A percentile compares a stretch with the other conserved stretches of the same genome.
phyloP scores from a whole-genome alignment of 306 rosid genomes.

The Vigna mungo region DNA sequence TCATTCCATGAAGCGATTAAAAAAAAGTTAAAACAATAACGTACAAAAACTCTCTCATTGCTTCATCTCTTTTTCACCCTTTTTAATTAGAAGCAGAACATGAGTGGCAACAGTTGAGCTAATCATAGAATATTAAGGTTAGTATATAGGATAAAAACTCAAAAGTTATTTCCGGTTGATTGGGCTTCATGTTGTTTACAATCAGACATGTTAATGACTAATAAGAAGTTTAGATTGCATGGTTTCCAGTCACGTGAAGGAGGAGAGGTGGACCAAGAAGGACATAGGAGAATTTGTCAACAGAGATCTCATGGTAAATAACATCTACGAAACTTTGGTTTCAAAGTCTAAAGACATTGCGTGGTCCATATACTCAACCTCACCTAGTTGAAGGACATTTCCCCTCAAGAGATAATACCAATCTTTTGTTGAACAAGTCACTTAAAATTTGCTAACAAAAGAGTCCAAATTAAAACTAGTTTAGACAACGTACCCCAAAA shows the following conservation, averaged over 20 bases:
- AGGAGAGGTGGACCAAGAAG: background rate
- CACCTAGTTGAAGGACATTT: background rate
- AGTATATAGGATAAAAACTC: background rate
- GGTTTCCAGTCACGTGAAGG: background rate
- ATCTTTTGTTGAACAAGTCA: conserved; percentile 9
- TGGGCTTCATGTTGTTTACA: conserved; percentile 6
- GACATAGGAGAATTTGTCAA: background rate
- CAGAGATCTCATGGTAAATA: background rate
- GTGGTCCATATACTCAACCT: background rate
- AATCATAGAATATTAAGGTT: conserved; percentile 18
- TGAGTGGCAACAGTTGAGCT: background rate
- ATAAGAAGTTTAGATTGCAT: background rate
- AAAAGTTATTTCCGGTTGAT: background rate
- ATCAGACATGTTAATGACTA: background rate
- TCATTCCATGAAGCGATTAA: background rate
- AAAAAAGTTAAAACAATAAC: background rate
- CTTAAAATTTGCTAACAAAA: conserved; percentile 16
- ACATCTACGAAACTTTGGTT: background rate
- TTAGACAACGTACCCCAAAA: background rate
- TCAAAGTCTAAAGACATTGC: background rate
- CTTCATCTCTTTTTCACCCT: background rate
- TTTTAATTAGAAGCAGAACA: conserved; percentile 7
- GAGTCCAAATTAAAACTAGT: conserved; percentile 24
- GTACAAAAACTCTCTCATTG: background rate
- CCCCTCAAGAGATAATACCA: background rate